phyloP scores from a whole-genome alignment of 306 rosid species.

The Pterocarpus macrocarpus region DNA sequence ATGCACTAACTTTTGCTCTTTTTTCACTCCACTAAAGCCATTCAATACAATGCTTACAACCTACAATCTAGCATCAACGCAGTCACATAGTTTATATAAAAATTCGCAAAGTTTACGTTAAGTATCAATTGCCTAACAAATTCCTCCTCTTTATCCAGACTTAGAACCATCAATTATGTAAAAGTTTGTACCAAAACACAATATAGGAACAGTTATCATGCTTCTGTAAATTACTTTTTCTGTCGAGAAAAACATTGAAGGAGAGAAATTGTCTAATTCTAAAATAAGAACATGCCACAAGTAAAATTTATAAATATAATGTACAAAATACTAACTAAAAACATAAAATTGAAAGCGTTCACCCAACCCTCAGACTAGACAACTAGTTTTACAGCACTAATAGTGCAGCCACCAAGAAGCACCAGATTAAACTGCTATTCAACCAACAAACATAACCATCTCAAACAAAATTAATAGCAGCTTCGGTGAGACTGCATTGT shows the following conservation, averaged over 20 bases:
- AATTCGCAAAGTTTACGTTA: too few relatives aligned
- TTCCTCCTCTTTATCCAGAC: too few relatives aligned
- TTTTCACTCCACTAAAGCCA: too few relatives aligned
- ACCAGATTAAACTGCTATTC: conserved; percentile 41
- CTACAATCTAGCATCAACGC: too few relatives aligned
- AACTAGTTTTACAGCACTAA: conserved; percentile 48
- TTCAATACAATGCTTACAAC: too few relatives aligned
- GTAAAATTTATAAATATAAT: conserved; percentile 32
- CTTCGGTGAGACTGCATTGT: conserved; percentile 42
- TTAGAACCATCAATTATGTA: too few relatives aligned
- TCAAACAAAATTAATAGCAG: conserved; percentile 41
- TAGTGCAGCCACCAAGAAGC: conserved; percentile 47
- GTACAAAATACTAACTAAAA: conserved; percentile 22
- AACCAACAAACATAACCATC: conserved; percentile 15
- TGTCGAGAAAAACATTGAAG: not conserved
- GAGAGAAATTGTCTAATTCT: not conserved
- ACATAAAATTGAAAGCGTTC: not conserved
- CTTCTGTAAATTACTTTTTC: not conserved
- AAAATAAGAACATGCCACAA: conserved; percentile 4
- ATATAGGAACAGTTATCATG: not conserved
- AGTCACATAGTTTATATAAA: too few relatives aligned
- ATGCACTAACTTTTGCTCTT: too few relatives aligned
- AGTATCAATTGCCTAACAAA: too few relatives aligned
- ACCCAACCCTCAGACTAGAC: not conserved
- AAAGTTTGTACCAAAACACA: too few relatives aligned